Evolutionary conservation across 163 green algal genomes (phyloP).

Genomic region (Scenedesmus sp.): DNA sequence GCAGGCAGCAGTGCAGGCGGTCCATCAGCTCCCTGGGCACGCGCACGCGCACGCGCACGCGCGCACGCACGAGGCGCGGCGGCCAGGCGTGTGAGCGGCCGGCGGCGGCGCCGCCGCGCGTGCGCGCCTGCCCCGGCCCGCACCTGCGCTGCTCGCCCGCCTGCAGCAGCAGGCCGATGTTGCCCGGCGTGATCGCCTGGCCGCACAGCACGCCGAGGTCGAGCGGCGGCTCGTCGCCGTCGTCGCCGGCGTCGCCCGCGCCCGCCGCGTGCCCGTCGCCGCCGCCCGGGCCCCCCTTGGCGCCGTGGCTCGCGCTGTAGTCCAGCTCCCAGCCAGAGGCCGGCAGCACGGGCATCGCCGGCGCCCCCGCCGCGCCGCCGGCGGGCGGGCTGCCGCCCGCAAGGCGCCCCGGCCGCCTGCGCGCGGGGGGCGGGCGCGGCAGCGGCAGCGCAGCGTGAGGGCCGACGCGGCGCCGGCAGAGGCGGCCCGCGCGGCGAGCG

Average conservation of each 20-base stretch:
- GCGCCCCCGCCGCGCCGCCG: too few relatives aligned
- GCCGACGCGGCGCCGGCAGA: not conserved
- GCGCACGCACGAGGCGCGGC: too few relatives aligned
- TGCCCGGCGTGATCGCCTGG: slow-evolving; percentile 20
- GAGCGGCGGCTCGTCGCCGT: slow-evolving; percentile 13
- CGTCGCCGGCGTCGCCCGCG: not conserved
- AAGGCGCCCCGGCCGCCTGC: too few relatives aligned
- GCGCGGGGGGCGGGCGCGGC: not conserved
- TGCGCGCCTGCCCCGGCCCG: not conserved
- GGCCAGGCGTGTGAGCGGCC: too few relatives aligned
- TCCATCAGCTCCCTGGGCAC: slow-evolving; percentile 27
- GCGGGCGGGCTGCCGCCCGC: too few relatives aligned
- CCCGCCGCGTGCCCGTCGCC: not conserved
- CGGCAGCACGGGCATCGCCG: not conserved
- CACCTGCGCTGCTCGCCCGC: slow-evolving; percentile 28
- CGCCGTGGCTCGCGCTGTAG: not conserved
- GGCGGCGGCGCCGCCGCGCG: too few relatives aligned
- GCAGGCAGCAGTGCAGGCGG: slow-evolving; percentile 32
- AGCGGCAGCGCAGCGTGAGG: not conserved
- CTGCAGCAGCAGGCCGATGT: slow-evolving; percentile 21
- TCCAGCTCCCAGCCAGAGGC: not conserved
- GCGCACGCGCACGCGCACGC: too few relatives aligned
- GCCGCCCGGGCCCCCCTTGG: not conserved
- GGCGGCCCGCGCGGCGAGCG: too few relatives aligned
- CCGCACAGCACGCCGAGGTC: slow-evolving; percentile 29